Base-by-base conservation (phyloP, 225 moss, liverwort and hornwort genomes). In the Straminergon stramineum region DNA sequence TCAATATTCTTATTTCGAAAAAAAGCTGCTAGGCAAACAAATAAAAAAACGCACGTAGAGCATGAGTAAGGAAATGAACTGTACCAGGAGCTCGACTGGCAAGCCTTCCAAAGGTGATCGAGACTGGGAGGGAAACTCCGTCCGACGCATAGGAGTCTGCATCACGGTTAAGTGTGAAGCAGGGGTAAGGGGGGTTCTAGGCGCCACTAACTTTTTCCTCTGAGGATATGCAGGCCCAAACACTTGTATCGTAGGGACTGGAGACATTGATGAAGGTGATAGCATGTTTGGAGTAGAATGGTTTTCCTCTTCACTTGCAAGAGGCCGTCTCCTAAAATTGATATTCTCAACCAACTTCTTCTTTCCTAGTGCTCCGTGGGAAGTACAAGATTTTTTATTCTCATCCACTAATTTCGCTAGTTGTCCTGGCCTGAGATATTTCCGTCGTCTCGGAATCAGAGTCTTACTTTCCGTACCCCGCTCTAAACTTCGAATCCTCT, bases 191-290 rank as follows among this genome's bases (percentile, higher is more conserved):
- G 93, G 93, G 39, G 93, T 93, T 69, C 91, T 93, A 62, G 93
- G 92, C 26, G 93, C 93, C 53, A 93, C 45, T 55, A 93, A 73
- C 89, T 93, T 93, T 43, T 93, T 93, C 87, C 93, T 93, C 87
- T 93, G 93, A 64, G 93, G 93, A 73, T 88, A 93, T 62, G 93
- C 75, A 32, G 89, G 93, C 76, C 93, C 93, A 60, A 90, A 93
- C 6, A 87, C 90, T 68, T 88, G 86, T 79, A 90, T 52, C 13
- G 92, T 91, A 17, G 93, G 51, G 10, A 89, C 92, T 82, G 92
- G 91, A n/a, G 91, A 92, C 86, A 86, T 87, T 48, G 83, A 83
- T 52, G 90, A 88, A 43, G 93, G 90, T 75, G 90, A 90, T 15
- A 81, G 43, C 80, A 84, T 43, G 35, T 68, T 41, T 10, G 88